Evolutionary conservation across 148 eudicot species (phyloP).

Genomic region (Beta vulgaris): DNA sequence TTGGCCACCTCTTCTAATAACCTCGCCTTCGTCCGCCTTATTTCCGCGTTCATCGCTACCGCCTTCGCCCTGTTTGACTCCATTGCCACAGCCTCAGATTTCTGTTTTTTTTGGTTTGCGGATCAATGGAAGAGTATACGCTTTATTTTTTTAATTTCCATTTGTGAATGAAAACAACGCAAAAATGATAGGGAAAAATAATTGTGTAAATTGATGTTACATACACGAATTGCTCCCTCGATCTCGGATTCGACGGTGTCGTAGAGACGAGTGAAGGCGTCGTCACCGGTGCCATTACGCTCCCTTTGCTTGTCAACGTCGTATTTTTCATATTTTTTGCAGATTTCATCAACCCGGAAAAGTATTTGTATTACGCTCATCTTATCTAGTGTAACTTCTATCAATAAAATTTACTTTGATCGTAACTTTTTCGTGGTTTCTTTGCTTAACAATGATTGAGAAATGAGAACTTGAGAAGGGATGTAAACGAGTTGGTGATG

Average conservation of each 20-base stretch:
- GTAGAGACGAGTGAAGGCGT: slow-evolving; percentile 76
- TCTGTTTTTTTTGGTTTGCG: slow-evolving; percentile 31
- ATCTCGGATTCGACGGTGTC: slow-evolving; percentile 73
- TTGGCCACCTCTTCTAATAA: slow-evolving; percentile 80
- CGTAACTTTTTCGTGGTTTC: background rate
- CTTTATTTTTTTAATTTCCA: too few species aligned
- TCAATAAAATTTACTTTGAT: too few species aligned
- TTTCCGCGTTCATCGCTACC: slow-evolving; percentile 87
- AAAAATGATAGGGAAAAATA: background rate
- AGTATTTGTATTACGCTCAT: slow-evolving; percentile 69
- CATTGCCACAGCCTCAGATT: slow-evolving; percentile 66
- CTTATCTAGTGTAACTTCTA: background rate
- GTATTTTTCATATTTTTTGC: slow-evolving; percentile 90
- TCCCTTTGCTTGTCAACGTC: slow-evolving; percentile 73
- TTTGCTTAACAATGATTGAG: background rate
- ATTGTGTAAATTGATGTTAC: background rate
- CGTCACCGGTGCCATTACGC: slow-evolving; percentile 59
- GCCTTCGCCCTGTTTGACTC: slow-evolving; percentile 71
- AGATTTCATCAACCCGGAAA: slow-evolving; percentile 76
- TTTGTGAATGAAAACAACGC: background rate
- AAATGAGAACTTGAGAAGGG: too few species aligned
- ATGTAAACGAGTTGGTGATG: background rate
- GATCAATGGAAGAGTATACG: too few species aligned
- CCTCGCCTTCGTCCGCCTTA: slow-evolving; percentile 76
- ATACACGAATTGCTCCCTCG: slow-evolving; percentile 56